Conservation (phyloP, 2,329 filamentous ascomycete species). For the Trichoderma sp. region DNA sequence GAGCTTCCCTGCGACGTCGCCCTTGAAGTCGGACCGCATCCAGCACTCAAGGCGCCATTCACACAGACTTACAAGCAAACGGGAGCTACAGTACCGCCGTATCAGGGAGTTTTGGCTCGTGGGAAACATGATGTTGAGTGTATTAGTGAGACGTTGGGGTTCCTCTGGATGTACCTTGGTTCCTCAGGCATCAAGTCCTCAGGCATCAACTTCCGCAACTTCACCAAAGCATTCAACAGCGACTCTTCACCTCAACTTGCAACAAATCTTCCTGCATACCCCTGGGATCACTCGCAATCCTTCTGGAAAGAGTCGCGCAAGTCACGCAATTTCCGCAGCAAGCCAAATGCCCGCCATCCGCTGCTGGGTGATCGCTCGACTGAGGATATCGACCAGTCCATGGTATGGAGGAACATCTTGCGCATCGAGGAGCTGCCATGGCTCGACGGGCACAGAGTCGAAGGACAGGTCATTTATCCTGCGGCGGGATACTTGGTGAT, state of each 20-base stretch:
- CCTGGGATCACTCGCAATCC: not conserved
- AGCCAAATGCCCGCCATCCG: not conserved
- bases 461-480: not conserved
- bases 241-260: not conserved
- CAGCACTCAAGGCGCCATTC: not conserved
- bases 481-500: conserved; percentile 36
- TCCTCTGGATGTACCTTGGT: not conserved
- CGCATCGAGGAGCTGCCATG: conserved; percentile 33
- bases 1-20: not conserved
- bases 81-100: not conserved
- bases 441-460: conserved; percentile 39
- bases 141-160: not conserved
- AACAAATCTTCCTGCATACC: not conserved
- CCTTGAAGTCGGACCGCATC: conserved; percentile 6
- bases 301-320: not conserved
- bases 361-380: not conserved
- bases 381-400: not conserved
- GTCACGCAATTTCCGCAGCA: not conserved
- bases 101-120: not conserved
- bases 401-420: not conserved
- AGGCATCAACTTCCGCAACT: not conserved
- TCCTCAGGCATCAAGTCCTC: not conserved
- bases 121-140: not conserved
- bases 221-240: not conserved
- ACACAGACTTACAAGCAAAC: not conserved